These are phyloP conservation scores for Auriscalpium orientale DNA, from an alignment of 768 basidiomycete species.

Conservation along the genomic window DNA sequence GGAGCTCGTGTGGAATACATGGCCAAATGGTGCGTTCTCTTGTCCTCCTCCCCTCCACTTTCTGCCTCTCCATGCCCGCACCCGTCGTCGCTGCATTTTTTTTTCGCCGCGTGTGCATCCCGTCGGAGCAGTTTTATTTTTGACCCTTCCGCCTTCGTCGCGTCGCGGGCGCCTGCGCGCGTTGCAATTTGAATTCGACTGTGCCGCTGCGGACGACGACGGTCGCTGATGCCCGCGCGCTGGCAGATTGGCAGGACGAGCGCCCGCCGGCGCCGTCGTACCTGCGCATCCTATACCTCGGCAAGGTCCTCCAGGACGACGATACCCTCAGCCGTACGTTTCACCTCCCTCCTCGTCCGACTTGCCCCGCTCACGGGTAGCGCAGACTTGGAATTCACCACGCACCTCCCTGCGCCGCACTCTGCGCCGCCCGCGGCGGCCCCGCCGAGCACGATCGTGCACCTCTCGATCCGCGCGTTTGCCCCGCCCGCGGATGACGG, in stretches of 20 bases:
- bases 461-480: conserved; percentile 62
- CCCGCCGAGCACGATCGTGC: conserved; percentile 54
- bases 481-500: conserved; percentile 43
- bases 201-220: no score
- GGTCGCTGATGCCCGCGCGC: conserved; percentile 4
- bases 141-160: no score
- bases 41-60: background rate
- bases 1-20: conserved; percentile 78
- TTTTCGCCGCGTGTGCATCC: no score
- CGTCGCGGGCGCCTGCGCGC: no score
- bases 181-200: no score
- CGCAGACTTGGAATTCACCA: conserved; percentile 25
- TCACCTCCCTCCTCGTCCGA: conserved; percentile 5
- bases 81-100: no score
- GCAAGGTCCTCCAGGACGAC: conserved; percentile 79
- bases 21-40: conserved; percentile 55
- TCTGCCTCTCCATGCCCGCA: background rate
- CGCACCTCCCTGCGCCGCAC: conserved; percentile 13
- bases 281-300: conserved; percentile 67
- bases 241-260: conserved; percentile 68
- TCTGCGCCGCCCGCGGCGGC: conserved; percentile 16
- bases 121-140: no score
- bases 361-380: background rate
- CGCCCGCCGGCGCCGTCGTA: conserved; percentile 72
- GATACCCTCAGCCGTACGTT: conserved; percentile 64